Base-by-base conservation (phyloP, 306 rosid species). In the Cucurbita pepo region DNA sequence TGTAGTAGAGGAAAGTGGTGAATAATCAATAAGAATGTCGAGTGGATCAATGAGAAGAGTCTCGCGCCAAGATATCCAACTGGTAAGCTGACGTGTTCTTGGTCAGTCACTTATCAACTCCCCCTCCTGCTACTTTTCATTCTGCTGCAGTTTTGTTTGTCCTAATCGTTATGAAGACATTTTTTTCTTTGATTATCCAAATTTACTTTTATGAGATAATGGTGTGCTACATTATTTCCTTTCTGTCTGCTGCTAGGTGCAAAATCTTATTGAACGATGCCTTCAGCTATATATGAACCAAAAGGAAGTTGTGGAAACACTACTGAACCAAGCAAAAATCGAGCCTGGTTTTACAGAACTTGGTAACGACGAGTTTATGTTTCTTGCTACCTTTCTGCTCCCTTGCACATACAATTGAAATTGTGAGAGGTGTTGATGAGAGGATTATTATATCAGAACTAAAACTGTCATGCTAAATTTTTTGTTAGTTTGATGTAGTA, bases 301-400 rank as follows among this genome's bases (percentile, higher is more conserved):
- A 77, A 87, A 79, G 75, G 96, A 94, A 86, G 92, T 88, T 77
- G 91, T 88, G 77, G 91, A 87, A 19, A 88, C 85, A 40, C 84
- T 93, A 45, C 80, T 87, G 73, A 79, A 71, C 69, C 87, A 87
- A 82, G 97, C 96, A 25, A 94, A 90, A 80, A 90, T 94, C 71
- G 97, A 88, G 83, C 98, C 98, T 73, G 92, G 88, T 82, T 94
- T 94, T 79, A 94, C 97, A 10, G 91, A 91, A 81, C 87, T 87
- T 65, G 96, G 98, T 93, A 88, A 83, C 55, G 1, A 72, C 30
- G 57, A 14, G 41, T 69, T 43, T 58, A 64, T 72, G 55, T 69
- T 60, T 72, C 53, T 69, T 69, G 57, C 25, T 48, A 3, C 43
- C 56, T 15, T 69, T 11, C 43, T 69, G 4, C 73, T 7, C 41